Conservation (phyloP, 2,329 filamentous ascomycete species). For the Curvularia verruculosa region DNA sequence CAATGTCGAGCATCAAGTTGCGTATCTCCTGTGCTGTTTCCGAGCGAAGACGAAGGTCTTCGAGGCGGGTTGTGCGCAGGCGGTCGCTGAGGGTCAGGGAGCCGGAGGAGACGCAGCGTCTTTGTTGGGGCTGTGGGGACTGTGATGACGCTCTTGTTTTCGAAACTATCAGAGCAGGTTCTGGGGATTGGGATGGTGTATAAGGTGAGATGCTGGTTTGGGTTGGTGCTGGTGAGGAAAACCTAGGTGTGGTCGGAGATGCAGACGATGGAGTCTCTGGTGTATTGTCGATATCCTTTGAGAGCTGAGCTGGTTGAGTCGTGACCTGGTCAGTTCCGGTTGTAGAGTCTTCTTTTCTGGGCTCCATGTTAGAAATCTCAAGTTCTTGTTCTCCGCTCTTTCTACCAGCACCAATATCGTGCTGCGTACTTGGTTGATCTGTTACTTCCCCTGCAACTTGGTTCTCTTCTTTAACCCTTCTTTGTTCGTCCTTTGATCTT, state of each 20-base stretch:
- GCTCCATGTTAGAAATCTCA: background rate
- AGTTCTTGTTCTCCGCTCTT: background rate
- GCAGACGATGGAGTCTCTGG: background rate
- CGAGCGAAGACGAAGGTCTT: slow-evolving; percentile 5
- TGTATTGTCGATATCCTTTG: slow-evolving; percentile 3
- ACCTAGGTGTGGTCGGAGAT: background rate
- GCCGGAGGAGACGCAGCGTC: background rate
- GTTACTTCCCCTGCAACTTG: background rate
- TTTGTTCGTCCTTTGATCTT: background rate
- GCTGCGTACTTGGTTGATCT: background rate
- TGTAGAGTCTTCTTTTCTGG: background rate
- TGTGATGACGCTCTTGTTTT: background rate
- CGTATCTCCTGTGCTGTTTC: slow-evolving; percentile 9
- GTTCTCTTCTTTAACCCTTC: background rate
- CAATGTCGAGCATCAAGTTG: slow-evolving; percentile 2
- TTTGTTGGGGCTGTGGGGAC: background rate
- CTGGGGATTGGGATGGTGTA: background rate
- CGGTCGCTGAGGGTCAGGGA: slow-evolving; percentile 9
- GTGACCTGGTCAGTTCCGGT: background rate
- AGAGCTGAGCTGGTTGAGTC: background rate
- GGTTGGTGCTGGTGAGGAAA: background rate
- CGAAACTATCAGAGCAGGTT: background rate
- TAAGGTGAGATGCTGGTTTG: background rate
- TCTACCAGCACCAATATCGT: background rate
- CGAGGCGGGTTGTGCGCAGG: background rate